phyloP scores from a whole-genome alignment of 306 rosid species.

The Clitoria ternatea region DNA sequence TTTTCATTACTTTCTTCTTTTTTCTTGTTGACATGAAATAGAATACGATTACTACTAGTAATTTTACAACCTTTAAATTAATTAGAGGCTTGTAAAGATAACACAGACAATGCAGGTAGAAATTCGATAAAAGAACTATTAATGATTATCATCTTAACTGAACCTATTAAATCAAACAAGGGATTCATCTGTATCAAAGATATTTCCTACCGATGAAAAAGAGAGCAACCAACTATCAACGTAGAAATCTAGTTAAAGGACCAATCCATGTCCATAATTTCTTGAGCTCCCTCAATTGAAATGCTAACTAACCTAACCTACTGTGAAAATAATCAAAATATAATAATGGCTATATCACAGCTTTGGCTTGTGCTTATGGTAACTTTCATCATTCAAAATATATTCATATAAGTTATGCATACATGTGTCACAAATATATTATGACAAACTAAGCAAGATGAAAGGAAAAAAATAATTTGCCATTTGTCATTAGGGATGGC shows the following conservation, averaged over 20 bases:
- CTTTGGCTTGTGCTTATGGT: neutral
- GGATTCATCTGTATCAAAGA: neutral
- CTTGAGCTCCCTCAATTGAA: neutral
- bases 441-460: too few relatives aligned
- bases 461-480: neutral
- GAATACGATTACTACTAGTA: too few relatives aligned
- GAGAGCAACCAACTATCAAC: too few relatives aligned
- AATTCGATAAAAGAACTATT: neutral
- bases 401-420: neutral
- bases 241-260: neutral
- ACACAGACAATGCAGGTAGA: neutral
- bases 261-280: neutral
- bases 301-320: neutral
- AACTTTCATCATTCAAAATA: neutral
- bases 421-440: neutral
- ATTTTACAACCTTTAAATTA: neutral
- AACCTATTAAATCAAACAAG: neutral
- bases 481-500: too few relatives aligned
- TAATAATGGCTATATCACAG: neutral
- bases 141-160: neutral
- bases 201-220: too few relatives aligned
- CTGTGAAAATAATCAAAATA: neutral
- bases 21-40: too few relatives aligned
- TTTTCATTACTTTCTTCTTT: neutral
- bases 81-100: neutral